Percentiles rank a stretch among this genome's conserved stretches.
Conservation (phyloP, 106 monocot species). For the Dendrobium nobile region DNA sequence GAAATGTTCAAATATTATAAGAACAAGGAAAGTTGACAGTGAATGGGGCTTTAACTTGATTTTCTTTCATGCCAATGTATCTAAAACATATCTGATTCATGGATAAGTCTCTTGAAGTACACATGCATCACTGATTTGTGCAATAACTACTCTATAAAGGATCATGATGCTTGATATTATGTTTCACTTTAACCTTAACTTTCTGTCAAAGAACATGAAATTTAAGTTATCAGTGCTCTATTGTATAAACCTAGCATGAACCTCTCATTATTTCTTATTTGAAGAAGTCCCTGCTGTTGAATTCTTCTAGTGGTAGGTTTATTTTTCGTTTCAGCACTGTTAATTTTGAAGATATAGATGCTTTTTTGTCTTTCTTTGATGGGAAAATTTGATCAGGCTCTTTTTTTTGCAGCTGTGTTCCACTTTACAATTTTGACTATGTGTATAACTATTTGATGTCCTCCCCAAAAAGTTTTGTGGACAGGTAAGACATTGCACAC, state of each 20-base stretch:
- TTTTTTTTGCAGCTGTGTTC: constrained; percentile 71
- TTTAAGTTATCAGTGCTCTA: background rate
- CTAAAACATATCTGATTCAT: background rate
- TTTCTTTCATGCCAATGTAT: background rate
- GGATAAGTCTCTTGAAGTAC: background rate
- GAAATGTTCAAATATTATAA: background rate
- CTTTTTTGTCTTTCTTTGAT: background rate
- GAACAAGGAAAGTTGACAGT: background rate
- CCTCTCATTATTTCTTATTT: background rate
- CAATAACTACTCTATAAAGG: background rate
- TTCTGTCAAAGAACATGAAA: background rate
- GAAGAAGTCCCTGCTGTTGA: constrained; percentile 3
- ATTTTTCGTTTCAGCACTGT: constrained; percentile 2
- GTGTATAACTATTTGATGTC: constrained; percentile 80
- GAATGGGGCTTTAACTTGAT: background rate
- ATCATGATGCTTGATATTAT: background rate
- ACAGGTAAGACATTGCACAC: constrained; percentile 50
- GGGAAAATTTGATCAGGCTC: background rate
- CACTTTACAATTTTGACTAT: constrained; percentile 90
- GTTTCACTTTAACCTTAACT: background rate
- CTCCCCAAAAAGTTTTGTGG: constrained; percentile 89
- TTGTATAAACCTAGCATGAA: constrained; percentile 1
- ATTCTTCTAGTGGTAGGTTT: background rate
- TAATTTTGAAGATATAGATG: background rate
- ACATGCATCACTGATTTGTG: background rate